These are phyloP conservation scores for Chalciporus sphaerocephalus DNA, from an alignment of 768 basidiomycete species.

Conservation along the genomic window DNA sequence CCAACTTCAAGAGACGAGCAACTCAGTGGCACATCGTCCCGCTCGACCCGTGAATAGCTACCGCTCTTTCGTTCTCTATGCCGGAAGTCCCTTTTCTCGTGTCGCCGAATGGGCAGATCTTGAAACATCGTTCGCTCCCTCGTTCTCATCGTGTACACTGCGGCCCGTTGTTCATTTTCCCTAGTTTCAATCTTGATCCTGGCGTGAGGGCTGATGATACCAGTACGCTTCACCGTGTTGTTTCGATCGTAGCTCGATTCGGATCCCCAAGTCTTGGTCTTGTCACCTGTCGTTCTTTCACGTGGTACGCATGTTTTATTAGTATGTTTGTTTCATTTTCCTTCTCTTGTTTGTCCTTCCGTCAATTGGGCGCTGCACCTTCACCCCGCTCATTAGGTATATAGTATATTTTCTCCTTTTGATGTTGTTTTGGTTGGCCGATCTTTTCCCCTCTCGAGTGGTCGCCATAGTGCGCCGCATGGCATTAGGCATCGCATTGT, in stretches of 20 bases:
- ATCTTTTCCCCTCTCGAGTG: background rate
- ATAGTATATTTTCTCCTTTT: slow-evolving; percentile 14
- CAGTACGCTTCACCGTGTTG: background rate
- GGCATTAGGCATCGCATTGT: background rate
- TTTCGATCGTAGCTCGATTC: background rate
- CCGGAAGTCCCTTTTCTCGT: background rate
- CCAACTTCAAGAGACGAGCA: slow-evolving; percentile 26
- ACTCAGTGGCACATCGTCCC: slow-evolving; percentile 14
- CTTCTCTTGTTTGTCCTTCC: slow-evolving; percentile 1
- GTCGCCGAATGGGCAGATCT: background rate
- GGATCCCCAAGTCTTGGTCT: background rate
- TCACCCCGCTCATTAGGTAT: background rate
- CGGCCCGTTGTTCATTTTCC: slow-evolving; percentile 2
- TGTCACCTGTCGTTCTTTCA: background rate
- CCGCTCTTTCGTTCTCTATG: background rate
- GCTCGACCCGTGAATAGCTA: slow-evolving; percentile 14
- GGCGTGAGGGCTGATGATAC: background rate
- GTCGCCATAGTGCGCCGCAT: background rate
- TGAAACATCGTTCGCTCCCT: background rate
- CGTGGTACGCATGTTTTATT: background rate
- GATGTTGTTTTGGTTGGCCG: background rate
- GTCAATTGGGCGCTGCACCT: background rate
- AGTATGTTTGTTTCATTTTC: background rate
- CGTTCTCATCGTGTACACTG: slow-evolving; percentile 5
- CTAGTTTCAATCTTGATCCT: background rate